Base-by-base conservation (phyloP, 305 asterid genomes). In the Fraxinus baroniana region DNA sequence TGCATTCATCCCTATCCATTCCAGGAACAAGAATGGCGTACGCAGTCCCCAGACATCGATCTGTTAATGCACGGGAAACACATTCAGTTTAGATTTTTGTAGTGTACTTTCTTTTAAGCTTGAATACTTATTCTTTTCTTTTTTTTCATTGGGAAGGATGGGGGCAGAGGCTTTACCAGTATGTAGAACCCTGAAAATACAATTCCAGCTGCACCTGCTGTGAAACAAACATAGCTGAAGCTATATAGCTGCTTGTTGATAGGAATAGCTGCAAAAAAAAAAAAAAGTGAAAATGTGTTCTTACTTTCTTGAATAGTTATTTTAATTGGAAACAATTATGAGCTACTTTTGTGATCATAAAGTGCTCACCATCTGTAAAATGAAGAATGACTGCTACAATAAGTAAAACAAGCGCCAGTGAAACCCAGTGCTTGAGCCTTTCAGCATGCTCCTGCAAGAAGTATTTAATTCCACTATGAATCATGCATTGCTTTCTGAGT, bases 1-100 rank as follows among this genome's bases (percentile, higher is more conserved):
- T 7, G 95, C 97, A 5, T 93, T 95, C 98, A 93, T 92, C 82
- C 98, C 98, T 73, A 93, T 95, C 98, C 97, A 95, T 80, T 95
- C 98, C 64, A 95, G 83, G 85, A 92, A 92, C 93, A 93, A 36
- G 85, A 94, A 94, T 5, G 97, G 97, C 37, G 18, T 83, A 2
- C 95, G 85, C 68, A 79, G 22, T 57, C 93, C 97, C 91, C 88
- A 88, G 12, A 91, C 91, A 84, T 94, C 98, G 36, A 94, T 91
- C 98, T 94, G 90, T 77, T 77, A 78, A 74, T 55, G 28, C 74
- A 83, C 4, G 22, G 3, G 1, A 57, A 1, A 18, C 10, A 83
- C 30, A n/a, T 72, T 3, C 37, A 22, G 2, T 55, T 44, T 12
- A 44, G 24, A 28, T 68, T 68, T 28, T 9, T 15, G n/a, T 9